phyloP scores from a whole-genome alignment of 306 rosid species.

The Vachellia collinsii region DNA sequence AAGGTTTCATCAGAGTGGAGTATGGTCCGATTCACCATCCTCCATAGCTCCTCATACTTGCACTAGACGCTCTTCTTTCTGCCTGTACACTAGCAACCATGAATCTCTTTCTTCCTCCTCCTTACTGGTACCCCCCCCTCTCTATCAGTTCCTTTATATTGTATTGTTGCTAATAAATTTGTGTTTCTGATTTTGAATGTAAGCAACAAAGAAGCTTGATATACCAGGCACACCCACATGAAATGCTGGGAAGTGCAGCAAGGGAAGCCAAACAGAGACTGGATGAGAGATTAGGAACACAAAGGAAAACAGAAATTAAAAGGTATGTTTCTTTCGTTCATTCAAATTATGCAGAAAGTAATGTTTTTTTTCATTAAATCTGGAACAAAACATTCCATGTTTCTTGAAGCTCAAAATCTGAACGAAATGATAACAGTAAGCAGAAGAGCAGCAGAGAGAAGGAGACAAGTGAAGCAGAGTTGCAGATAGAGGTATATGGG shows the following conservation, averaged over 20 bases:
- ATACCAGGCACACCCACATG: constrained; percentile 47
- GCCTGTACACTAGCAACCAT: constrained; percentile 61
- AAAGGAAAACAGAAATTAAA: constrained; percentile 36
- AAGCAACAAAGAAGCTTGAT: constrained; percentile 47
- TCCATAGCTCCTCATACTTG: constrained; percentile 37
- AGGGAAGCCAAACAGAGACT: constrained; percentile 77
- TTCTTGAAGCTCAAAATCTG: neutral
- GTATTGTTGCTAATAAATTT: neutral
- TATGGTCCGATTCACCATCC: constrained; percentile 40
- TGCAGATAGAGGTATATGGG: constrained; percentile 38
- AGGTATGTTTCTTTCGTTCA: constrained; percentile 3
- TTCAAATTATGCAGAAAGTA: neutral
- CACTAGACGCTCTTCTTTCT: constrained; percentile 54
- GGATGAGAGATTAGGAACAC: constrained; percentile 67
- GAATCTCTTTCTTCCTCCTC: constrained; percentile 52
- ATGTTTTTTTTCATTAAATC: neutral
- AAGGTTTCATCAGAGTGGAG: constrained; percentile 59
- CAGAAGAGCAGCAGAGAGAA: constrained; percentile 15
- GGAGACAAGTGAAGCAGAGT: constrained; percentile 34
- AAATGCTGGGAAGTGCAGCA: constrained; percentile 65
- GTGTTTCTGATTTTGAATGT: neutral
- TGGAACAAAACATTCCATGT: neutral
- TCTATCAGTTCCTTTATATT: neutral
- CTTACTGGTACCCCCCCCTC: constrained; percentile 29
- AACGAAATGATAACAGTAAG: neutral